These are phyloP conservation scores for Penicillium thymicola DNA, from an alignment of 2,329 filamentous ascomycete species.

Conservation along the genomic window DNA sequence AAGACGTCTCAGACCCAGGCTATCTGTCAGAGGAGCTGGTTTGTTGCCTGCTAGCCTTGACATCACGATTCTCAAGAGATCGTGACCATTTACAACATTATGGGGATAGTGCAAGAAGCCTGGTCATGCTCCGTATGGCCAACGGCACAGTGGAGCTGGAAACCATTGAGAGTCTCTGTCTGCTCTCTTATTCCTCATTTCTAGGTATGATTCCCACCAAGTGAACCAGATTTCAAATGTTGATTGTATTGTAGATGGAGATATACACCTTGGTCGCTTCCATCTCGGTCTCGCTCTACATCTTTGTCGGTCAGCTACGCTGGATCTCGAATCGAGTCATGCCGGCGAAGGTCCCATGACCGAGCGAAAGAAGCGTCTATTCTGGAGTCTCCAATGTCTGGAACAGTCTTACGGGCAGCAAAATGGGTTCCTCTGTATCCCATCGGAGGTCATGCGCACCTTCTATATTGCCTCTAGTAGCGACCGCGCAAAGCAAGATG, in stretches of 20 bases:
- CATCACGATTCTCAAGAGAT: slow-evolving; percentile 32
- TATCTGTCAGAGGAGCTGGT: slow-evolving; percentile 33
- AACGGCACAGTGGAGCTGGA: slow-evolving; percentile 50
- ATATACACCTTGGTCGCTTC: slow-evolving; percentile 50
- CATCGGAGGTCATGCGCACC: slow-evolving; percentile 43
- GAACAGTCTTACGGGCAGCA: slow-evolving; percentile 52
- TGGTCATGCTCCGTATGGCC: slow-evolving; percentile 50
- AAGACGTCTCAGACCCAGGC: slow-evolving; percentile 30
- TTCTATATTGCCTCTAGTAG: slow-evolving; percentile 27
- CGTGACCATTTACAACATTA: slow-evolving; percentile 31
- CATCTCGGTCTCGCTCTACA: slow-evolving; percentile 51
- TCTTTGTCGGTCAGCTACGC: slow-evolving; percentile 50
- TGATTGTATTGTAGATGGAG: slow-evolving; percentile 42
- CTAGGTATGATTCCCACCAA: slow-evolving; percentile 39
- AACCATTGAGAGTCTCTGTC: slow-evolving; percentile 52
- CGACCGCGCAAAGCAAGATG: slow-evolving; percentile 20
- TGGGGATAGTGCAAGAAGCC: slow-evolving; percentile 37
- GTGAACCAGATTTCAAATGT: not conserved
- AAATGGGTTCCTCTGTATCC: slow-evolving; percentile 43
- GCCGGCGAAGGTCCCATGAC: slow-evolving; percentile 31
- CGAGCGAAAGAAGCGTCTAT: slow-evolving; percentile 50
- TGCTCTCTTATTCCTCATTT: slow-evolving; percentile 51
- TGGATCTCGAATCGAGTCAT: slow-evolving; percentile 46
- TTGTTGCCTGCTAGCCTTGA: slow-evolving; percentile 35
- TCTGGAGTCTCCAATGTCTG: slow-evolving; percentile 52